These are phyloP conservation scores for Ophiostoma ips DNA, from an alignment of 2,329 filamentous ascomycete genomes.

Conservation along the genomic window DNA sequence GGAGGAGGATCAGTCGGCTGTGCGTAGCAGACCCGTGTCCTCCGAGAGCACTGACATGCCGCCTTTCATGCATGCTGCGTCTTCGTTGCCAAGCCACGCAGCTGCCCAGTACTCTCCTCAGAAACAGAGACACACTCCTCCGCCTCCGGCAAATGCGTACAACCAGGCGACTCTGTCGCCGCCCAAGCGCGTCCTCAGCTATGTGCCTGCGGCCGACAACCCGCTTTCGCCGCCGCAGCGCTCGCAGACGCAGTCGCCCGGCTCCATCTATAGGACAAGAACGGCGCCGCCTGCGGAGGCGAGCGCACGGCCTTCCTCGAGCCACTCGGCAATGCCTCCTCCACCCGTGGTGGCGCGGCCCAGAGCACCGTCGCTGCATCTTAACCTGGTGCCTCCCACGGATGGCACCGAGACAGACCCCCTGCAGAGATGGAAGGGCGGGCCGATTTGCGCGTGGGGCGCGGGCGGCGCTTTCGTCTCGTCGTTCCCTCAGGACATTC, in stretches of 20 bases:
- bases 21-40: constrained; percentile 12
- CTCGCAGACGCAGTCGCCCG: constrained; percentile 52
- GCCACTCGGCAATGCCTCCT: not conserved
- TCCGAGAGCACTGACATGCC: not conserved
- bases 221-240: constrained; percentile 41
- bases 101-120: constrained; percentile 7
- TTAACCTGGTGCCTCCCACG: constrained; percentile 47
- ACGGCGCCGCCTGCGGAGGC: constrained; percentile 12
- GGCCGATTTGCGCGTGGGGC: constrained; percentile 76
- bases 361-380: constrained; percentile 38
- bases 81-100: no score
- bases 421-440: constrained; percentile 80
- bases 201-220: constrained; percentile 29
- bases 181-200: constrained; percentile 40
- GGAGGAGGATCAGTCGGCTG: constrained; percentile 38
- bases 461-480: constrained; percentile 71
- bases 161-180: constrained; percentile 37
- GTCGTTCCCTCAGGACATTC: constrained; percentile 78
- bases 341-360: constrained; percentile 21
- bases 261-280: constrained; percentile 26
- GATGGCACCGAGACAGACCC: constrained; percentile 60
- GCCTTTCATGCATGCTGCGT: constrained; percentile 3
- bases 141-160: constrained; percentile 25
- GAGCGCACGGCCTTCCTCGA: not conserved
- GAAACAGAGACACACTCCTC: constrained; percentile 31